Evolutionary conservation across 176 grass and related monocot genomes (phyloP), one percentile per base, ranked within the genome.

Genomic region (Oryza punctata): DNA sequence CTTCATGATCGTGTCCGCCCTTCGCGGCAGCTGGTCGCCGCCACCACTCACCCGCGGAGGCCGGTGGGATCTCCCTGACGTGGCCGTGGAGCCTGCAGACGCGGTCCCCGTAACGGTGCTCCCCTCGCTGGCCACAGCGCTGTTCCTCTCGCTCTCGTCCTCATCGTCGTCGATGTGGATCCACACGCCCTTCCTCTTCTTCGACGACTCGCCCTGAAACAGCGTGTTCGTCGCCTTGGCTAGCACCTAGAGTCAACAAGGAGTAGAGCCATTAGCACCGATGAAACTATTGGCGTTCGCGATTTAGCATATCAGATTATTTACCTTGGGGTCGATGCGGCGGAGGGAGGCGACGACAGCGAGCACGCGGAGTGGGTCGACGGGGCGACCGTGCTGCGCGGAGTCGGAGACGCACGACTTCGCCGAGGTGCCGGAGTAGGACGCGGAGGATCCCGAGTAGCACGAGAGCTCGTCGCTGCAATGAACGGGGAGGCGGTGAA

Each of bases 161-260:
- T 63, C 86, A 0, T 67, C 27, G 32, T 65, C 15, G 70, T 43
- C 79, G 7, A 69, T 10, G 54, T 89, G 72, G 78, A 90, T 69
- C 84, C 88, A 90, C 27, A 90, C n/a, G 9, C 88, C 78, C 79
- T 90, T 90, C 79, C 79, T 61, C 79, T 68, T 90, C 88, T 79
- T 86, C 67, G 30, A 44, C 4, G 26, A 38, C 46, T 35, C 79
- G 3, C 60, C 43, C n/a, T 47, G 37, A 14, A 83, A 59, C 60
- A 90, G 7, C 67, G 30, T 6, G 26, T 69, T 83, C 29, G 61
- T 90, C 68, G 79, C 88, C 84, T 83, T 67, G 27, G 23, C 45
- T 37, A 90, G 79, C 61, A 79, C 84, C 88, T 90, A 45, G 18
- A 86, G n/a, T 26, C 78, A 21, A 33, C 21, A 67, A 85, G 25